Conservation (phyloP, 23 red algal species). For the Cyanidiococcus yangmingshanensis region DNA sequence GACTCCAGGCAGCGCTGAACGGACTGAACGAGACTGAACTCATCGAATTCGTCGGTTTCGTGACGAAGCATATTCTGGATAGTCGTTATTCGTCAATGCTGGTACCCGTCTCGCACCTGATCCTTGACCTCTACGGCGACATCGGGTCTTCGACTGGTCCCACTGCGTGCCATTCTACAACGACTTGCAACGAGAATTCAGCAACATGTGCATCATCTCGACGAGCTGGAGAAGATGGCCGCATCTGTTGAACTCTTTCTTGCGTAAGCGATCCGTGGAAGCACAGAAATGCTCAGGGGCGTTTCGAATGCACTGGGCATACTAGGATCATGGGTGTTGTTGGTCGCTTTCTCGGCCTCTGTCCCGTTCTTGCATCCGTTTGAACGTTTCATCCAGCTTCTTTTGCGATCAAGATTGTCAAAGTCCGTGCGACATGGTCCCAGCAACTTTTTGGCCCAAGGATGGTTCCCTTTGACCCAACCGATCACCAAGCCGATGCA, state of each 20-base stretch:
- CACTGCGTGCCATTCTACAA: not conserved
- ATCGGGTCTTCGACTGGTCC: not conserved
- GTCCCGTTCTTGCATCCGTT: no score
- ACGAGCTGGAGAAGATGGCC: not conserved
- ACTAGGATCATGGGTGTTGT: no score
- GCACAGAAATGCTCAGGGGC: no score
- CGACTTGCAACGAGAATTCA: not conserved
- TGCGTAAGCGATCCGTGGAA: no score
- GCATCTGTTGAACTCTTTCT: not conserved
- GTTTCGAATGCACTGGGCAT: no score
- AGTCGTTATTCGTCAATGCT: conserved; percentile 38
- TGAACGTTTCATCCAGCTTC: no score
- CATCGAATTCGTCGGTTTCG: conserved; percentile 34
- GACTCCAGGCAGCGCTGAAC: conserved; percentile 35
- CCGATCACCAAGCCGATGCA: no score
- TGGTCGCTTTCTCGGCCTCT: no score
- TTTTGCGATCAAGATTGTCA: no score
- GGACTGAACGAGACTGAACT: conserved; percentile 26
- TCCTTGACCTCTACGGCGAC: conserved; percentile 57
- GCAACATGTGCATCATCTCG: not conserved
- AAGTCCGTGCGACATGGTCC: no score
- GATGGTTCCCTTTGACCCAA: no score
- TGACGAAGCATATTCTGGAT: conserved; percentile 34
- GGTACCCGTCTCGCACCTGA: conserved; percentile 42
- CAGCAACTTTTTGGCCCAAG: no score